A percentile compares a stretch with the other conserved stretches of the same genome.
Evolutionary conservation across 495 filamentous ascomycete species (phyloP).

Genomic region (Talaromyces proteolyticus): DNA sequence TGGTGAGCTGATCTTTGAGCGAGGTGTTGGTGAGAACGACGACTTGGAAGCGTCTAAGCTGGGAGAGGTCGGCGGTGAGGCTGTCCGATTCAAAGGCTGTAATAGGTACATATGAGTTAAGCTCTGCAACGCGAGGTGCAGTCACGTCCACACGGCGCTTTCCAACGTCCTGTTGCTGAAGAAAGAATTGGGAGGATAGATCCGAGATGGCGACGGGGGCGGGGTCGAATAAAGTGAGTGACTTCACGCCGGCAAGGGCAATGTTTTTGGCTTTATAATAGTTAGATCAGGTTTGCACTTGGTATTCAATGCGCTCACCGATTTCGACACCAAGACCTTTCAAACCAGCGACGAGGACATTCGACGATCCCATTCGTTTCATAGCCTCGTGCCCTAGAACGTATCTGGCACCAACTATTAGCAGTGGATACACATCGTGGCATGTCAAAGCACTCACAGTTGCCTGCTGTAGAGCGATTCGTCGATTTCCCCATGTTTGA

Average conservation of each 20-base stretch:
- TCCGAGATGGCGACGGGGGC: conserved; percentile 76
- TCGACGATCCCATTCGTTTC: conserved; percentile 97
- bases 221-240: conserved; percentile 80
- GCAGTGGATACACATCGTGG: not conserved
- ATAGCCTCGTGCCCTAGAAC: conserved; percentile 98
- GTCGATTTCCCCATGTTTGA: conserved; percentile 76
- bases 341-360: conserved; percentile 87
- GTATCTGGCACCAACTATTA: conserved; percentile 51
- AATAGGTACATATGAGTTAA: conserved; percentile 95
- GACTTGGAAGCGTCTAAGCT: conserved; percentile 83
- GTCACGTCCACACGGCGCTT: conserved; percentile 84
- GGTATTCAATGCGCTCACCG: conserved; percentile 35
- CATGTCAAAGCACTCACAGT: conserved; percentile 49
- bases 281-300: conserved; percentile 1
- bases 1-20: conserved; percentile 68
- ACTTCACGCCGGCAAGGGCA: conserved; percentile 90
- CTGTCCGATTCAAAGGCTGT: conserved; percentile 60
- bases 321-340: conserved; percentile 97
- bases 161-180: conserved; percentile 80
- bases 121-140: conserved; percentile 81
- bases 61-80: conserved; percentile 62
- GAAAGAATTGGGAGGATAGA: conserved; percentile 95
- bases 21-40: conserved; percentile 85
- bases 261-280: conserved; percentile 79
- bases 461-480: conserved; percentile 97